Base-by-base conservation (phyloP, 2,329 filamentous ascomycete genomes). In the Massarina eburnea region DNA sequence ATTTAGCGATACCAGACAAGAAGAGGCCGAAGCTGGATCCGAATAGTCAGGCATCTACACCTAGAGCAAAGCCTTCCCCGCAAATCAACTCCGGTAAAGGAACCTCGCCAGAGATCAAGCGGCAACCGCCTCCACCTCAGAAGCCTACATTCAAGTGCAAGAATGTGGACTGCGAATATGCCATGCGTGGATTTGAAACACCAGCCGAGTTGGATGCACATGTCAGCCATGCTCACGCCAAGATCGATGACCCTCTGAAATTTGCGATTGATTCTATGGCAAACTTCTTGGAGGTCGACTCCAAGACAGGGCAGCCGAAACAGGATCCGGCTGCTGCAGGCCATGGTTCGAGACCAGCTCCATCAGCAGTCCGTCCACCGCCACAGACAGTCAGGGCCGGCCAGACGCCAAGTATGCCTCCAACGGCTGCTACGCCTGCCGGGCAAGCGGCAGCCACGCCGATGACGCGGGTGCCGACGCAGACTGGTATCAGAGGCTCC, bases 141-240 rank as follows among this genome's bases (percentile, higher is more conserved):
- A 70, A 67, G 46, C 73, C 73, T 32, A 71, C 71, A 14, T 81
- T 81, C 67, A 78, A 75, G 54, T 85, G 82, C 65, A 65, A 68
- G 22, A 65, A 74, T n/a, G 58, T 71, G 17, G 72, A 74, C 24
- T 84, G 82, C 55, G 78, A 80, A 41, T 72, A 74, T 55, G 74
- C 77, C 45, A 66, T 76, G 42, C 75, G 74, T 46, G 81, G 81
- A 3, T 84, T 84, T 48, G 67, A 75, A 5, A 79, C 75, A 1
- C 76, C 80, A 55, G 72, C 68, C 15, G 79, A 78, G 41, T 66
- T 85, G 43, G 76, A 80, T 26, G 74, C 75, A 30, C 82, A 85
- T 52, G 62, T 76, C 20, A 74, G 75, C 39, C 75, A 80, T 18
- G 71, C 66, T 15, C 82, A 85, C 61, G 74, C 76, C 51, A 67